These are phyloP conservation scores for Yamagishiella unicocca DNA, from an alignment of 139 green algal genomes.

Conservation along the genomic window DNA sequence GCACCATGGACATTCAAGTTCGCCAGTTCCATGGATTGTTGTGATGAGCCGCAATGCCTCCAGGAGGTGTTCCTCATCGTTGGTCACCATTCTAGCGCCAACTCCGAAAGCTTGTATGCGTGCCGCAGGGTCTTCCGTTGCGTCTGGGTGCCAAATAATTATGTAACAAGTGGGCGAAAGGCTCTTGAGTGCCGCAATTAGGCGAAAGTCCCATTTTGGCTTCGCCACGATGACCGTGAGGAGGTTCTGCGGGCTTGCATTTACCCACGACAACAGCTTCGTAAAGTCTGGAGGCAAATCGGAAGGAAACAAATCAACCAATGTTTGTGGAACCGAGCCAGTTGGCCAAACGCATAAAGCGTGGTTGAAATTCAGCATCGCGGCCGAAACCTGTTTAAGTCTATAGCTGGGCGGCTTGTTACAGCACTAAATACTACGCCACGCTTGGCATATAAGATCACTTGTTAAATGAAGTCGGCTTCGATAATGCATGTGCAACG, in stretches of 20 bases:
- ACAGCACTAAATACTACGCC: too few species aligned
- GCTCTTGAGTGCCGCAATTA: not conserved
- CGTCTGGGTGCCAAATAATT: slow-evolving; percentile 34
- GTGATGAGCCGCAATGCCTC: not conserved
- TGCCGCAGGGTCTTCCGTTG: slow-evolving; percentile 15
- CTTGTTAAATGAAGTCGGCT: too few species aligned
- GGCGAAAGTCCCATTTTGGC: not conserved
- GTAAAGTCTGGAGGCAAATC: not conserved
- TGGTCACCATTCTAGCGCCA: slow-evolving; percentile 46
- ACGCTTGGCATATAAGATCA: too few species aligned
- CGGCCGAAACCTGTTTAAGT: too few species aligned
- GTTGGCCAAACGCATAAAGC: not conserved
- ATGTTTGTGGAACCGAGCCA: not conserved
- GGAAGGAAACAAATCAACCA: not conserved
- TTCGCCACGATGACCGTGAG: slow-evolving; percentile 16
- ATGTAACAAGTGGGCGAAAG: not conserved
- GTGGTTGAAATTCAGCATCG: not conserved
- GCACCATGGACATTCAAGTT: slow-evolving; percentile 44
- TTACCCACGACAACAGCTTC: not conserved
- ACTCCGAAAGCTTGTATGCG: slow-evolving; percentile 35
- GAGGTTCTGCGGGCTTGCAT: not conserved
- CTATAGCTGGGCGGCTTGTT: too few species aligned
- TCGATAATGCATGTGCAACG: too few species aligned
- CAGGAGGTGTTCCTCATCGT: not conserved
- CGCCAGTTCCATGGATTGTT: not conserved